phyloP scores from a whole-genome alignment of 345 rosid species.

The Murraya paniculata region DNA sequence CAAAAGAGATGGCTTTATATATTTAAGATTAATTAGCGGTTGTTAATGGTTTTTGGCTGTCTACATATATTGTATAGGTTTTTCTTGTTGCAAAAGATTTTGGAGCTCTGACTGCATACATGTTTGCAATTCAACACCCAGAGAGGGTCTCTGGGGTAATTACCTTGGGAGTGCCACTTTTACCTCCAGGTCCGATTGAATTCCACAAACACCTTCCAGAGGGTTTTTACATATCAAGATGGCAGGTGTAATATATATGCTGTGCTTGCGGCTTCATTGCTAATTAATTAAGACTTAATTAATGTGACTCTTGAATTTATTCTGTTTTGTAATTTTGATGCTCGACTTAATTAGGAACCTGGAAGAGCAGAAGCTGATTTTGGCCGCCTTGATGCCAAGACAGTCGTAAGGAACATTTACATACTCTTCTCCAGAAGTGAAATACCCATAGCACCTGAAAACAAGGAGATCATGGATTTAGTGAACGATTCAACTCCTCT shows the following conservation, averaged over 20 bases:
- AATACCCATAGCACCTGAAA: constrained; percentile 50
- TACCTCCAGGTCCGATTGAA: constrained; percentile 28
- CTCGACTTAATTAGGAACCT: constrained; percentile 29
- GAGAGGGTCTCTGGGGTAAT: constrained; percentile 46
- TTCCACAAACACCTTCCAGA: constrained; percentile 40
- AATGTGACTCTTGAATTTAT: not conserved
- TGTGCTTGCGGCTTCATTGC: not conserved
- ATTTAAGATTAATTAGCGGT: not conserved
- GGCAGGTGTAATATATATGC: constrained; percentile 31
- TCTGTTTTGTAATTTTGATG: not conserved
- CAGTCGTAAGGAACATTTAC: constrained; percentile 50
- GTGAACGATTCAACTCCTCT: constrained; percentile 51
- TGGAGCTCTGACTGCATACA: constrained; percentile 41
- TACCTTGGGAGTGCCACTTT: constrained; percentile 44
- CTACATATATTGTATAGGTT: constrained; percentile 30
- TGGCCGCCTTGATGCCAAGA: constrained; percentile 48
- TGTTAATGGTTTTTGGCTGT: not conserved
- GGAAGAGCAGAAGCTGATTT: constrained; percentile 70
- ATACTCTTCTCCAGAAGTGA: constrained; percentile 53
- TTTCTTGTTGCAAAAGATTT: constrained; percentile 53
- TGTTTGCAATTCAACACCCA: constrained; percentile 38
- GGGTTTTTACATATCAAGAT: constrained; percentile 50
- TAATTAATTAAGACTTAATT: not conserved
- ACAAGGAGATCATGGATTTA: constrained; percentile 59
- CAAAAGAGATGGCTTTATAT: not conserved